phyloP scores from a whole-genome alignment of 768 basidiomycete species.

The Tulasnella sp. region DNA sequence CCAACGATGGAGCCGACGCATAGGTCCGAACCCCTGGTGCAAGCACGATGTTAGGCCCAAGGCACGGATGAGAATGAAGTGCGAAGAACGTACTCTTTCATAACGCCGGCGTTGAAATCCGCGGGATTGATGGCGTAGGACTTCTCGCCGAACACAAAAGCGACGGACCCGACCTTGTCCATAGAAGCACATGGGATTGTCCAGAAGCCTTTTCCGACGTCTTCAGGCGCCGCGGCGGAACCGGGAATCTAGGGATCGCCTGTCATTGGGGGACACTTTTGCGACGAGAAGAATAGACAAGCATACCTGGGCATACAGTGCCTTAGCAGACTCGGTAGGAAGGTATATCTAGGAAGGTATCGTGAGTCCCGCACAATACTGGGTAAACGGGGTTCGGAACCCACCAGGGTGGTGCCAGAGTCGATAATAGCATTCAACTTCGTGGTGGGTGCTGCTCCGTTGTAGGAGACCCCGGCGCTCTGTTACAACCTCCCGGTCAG shows the following conservation, averaged over 20 bases:
- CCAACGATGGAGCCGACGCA: not conserved
- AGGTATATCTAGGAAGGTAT: no score
- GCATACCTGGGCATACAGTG: no score
- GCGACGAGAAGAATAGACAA: no score
- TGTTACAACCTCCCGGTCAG: no score
- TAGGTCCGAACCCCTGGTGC: not conserved
- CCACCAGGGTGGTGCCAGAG: constrained; percentile 17
- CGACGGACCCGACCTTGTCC: not conserved
- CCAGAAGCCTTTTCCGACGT: not conserved
- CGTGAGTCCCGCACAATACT: no score
- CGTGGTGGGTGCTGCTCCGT: no score
- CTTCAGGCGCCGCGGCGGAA: not conserved
- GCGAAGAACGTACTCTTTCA: not conserved
- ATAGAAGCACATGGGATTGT: not conserved
- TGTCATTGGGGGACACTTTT: no score
- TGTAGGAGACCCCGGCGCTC: no score
- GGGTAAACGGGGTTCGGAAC: no score
- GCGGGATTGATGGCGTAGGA: not conserved
- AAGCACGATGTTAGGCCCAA: not conserved
- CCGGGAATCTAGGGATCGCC: not conserved
- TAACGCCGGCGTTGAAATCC: not conserved
- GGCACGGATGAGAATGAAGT: not conserved
- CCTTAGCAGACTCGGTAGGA: not conserved
- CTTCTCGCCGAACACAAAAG: not conserved
- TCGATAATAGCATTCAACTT: no score